Conservation (phyloP, 352 stramenopile genomes). For the Pythium pectinolyticum region DNA sequence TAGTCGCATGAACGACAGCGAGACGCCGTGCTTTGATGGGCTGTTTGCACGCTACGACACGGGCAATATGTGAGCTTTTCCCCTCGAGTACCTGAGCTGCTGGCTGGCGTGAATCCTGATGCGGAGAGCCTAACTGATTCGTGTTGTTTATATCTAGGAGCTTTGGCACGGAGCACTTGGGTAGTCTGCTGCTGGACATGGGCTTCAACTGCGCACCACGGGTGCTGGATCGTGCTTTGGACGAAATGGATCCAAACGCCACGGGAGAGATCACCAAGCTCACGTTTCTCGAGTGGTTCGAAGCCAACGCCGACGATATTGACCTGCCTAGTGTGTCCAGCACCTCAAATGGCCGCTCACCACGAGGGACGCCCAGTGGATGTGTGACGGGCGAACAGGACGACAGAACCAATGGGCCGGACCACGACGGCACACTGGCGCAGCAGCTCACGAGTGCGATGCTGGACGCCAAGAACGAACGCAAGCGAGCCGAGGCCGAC, state of each 20-base stretch:
- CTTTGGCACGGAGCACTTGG: constrained; percentile 63
- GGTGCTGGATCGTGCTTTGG: constrained; percentile 54
- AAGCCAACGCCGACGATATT: constrained; percentile 64
- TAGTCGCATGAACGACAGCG: constrained; percentile 45
- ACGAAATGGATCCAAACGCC: constrained; percentile 71
- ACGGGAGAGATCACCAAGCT: constrained; percentile 68
- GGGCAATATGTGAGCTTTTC: constrained; percentile 33
- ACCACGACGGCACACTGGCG: constrained; percentile 5
- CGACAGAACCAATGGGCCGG: neutral
- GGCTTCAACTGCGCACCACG: constrained; percentile 56
- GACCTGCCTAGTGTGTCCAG: constrained; percentile 27
- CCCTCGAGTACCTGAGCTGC: too few species aligned
- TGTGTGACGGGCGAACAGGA: neutral
- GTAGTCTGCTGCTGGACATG: constrained; percentile 66
- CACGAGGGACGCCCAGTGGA: neutral
- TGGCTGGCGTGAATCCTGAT: neutral
- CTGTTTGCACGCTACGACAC: constrained; percentile 56
- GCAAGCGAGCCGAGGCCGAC: constrained; percentile 55
- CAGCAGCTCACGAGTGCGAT: constrained; percentile 43
- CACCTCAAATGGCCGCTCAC: neutral
- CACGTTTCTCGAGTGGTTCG: constrained; percentile 74
- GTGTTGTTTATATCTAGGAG: too few species aligned
- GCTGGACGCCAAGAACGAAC: constrained; percentile 61
- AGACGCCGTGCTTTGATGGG: constrained; percentile 65
- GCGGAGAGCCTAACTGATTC: too few species aligned